A percentile compares a stretch with the other conserved stretches of the same genome.
These are phyloP conservation scores for Erodium texanum DNA, from an alignment of 441 rosid genomes.

Conservation along the genomic window DNA sequence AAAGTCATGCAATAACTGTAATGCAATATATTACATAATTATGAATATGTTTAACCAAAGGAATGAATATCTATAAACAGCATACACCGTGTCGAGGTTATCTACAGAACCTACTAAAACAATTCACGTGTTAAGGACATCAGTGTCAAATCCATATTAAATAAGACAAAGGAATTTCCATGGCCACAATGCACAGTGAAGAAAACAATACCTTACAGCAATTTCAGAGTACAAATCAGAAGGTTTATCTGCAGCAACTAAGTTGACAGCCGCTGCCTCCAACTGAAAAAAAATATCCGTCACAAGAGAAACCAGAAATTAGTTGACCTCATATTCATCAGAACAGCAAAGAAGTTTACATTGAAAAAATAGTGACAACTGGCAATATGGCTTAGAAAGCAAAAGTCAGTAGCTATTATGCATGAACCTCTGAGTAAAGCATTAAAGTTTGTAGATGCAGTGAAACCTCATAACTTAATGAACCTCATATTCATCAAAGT, in stretches of 20 bases:
- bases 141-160: conserved; percentile 8
- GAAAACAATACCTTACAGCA: conserved; percentile 57
- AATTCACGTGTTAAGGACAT: background rate
- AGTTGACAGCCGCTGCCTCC: conserved; percentile 93
- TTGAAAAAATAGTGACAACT: background rate
- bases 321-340: conserved; percentile 14
- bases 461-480: background rate
- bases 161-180: conserved; percentile 5
- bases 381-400: background rate
- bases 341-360: background rate
- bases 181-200: conserved; percentile 1
- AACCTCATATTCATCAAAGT: background rate
- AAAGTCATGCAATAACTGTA: background rate
- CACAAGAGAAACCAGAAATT: conserved; percentile 21
- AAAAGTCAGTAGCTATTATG: background rate
- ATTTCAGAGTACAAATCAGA: conserved; percentile 96
- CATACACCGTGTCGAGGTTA: background rate
- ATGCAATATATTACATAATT: too few species aligned
- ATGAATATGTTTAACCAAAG: background rate
- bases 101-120: background rate
- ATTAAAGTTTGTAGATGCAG: conserved; percentile 1
- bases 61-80: background rate
- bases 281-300: conserved; percentile 36
- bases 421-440: background rate
- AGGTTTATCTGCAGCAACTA: conserved; percentile 72